A percentile compares a stretch with the other conserved stretches of the same genome.
Evolutionary conservation across 441 rosid species (phyloP).

Genomic region (Pelargonium australe): DNA sequence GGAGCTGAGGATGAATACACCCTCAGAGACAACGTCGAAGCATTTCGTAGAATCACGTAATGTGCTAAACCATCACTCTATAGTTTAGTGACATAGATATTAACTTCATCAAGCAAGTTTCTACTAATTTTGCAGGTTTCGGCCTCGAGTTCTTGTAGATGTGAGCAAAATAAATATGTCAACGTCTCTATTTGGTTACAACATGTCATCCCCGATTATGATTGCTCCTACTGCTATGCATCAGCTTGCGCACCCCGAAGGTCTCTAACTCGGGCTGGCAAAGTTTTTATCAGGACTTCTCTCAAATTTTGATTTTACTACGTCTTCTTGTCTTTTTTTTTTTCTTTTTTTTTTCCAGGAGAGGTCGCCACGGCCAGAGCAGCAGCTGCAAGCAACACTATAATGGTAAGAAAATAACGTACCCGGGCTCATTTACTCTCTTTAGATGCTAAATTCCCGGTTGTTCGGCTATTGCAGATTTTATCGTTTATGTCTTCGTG

Average conservation of each 20-base stretch:
- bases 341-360: slow-evolving; percentile 39
- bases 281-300: not conserved
- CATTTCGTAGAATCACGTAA: slow-evolving; percentile 5
- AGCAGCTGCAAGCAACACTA: slow-evolving; percentile 75
- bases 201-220: slow-evolving; percentile 91
- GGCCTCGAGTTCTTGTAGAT: slow-evolving; percentile 84
- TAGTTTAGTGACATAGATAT: not conserved
- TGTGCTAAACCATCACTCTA: not conserved
- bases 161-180: slow-evolving; percentile 77
- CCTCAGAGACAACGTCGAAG: not conserved
- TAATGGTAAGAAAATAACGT: slow-evolving; percentile 48
- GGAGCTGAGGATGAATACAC: slow-evolving; percentile 8
- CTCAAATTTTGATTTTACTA: not conserved
- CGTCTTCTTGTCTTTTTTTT: slow-evolving; percentile 13
- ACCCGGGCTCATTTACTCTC: not conserved
- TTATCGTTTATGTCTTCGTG: slow-evolving; percentile 85
- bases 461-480: slow-evolving; percentile 37
- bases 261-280: slow-evolving; percentile 24
- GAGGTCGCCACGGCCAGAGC: slow-evolving; percentile 93
- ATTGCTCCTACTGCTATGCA: slow-evolving; percentile 94
- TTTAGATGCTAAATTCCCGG: not conserved
- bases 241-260: slow-evolving; percentile 98
- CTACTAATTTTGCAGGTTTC: slow-evolving; percentile 39
- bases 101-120: not conserved
- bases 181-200: slow-evolving; percentile 75